Conservation (phyloP, 2,329 filamentous ascomycete genomes). For the Ophiostoma sp. region DNA sequence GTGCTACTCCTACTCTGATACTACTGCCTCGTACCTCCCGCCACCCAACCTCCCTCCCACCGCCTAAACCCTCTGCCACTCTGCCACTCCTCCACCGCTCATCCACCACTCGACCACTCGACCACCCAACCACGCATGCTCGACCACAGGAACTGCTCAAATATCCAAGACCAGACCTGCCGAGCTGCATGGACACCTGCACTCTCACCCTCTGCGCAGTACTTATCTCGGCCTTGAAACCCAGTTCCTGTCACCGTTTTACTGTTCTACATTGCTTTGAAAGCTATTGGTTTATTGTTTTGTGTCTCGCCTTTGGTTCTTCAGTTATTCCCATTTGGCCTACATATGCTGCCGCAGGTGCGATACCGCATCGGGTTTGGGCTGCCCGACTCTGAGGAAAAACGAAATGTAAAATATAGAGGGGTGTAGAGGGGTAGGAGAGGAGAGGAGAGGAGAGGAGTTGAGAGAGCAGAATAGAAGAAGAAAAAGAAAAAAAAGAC, state of each 20-base stretch:
- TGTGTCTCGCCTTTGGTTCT: background rate
- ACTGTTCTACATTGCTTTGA: too few species aligned
- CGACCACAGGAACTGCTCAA: background rate
- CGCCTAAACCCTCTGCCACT: too few species aligned
- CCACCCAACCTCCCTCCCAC: too few species aligned
- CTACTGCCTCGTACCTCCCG: too few species aligned
- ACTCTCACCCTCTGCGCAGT: background rate
- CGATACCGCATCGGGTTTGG: slow-evolving; percentile 16
- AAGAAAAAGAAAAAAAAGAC: background rate
- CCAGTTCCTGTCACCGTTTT: background rate
- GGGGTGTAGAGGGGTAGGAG: slow-evolving; percentile 4
- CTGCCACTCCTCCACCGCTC: background rate
- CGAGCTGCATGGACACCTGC: slow-evolving; percentile 1
- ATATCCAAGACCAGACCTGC: background rate
- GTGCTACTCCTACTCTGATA: background rate
- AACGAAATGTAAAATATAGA: background rate
- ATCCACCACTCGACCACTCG: background rate
- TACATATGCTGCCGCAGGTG: background rate
- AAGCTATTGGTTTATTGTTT: background rate
- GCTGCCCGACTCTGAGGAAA: background rate
- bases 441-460: background rate
- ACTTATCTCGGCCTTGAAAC: background rate
- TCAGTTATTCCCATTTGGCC: background rate
- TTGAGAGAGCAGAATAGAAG: background rate
- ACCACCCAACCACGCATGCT: background rate